Conservation (phyloP, 305 asterid species). For the Coffea humblotiana region DNA sequence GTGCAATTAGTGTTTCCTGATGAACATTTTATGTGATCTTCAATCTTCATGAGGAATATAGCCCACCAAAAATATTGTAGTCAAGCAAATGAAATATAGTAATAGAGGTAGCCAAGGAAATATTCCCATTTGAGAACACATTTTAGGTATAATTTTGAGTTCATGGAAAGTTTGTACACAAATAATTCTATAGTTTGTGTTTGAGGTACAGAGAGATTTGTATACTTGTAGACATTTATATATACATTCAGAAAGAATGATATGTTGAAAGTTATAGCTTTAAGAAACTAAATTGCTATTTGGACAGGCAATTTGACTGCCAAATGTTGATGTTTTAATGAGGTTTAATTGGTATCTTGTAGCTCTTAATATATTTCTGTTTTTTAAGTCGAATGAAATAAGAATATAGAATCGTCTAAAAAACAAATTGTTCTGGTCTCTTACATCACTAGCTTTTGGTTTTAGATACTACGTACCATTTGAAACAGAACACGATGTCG, state of each 20-base stretch:
- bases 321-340: too few relatives aligned
- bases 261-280: neutral
- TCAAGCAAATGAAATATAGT: neutral
- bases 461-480: too few relatives aligned
- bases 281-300: neutral
- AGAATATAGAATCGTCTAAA: too few relatives aligned
- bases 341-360: too few relatives aligned
- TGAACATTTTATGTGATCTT: slow-evolving; percentile 24
- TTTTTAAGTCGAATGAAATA: too few relatives aligned
- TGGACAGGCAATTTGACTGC: neutral
- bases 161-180: too few relatives aligned
- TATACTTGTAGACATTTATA: neutral
- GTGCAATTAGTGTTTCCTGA: slow-evolving; percentile 15
- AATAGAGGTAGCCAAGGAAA: neutral
- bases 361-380: too few relatives aligned
- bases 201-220: neutral
- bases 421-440: too few relatives aligned
- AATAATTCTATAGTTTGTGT: neutral
- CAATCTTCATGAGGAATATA: slow-evolving; percentile 20
- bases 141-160: too few relatives aligned
- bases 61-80: neutral
- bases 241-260: too few relatives aligned
- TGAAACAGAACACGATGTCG: too few relatives aligned
- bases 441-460: too few relatives aligned
- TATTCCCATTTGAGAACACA: neutral